A percentile compares a stretch with the other conserved stretches of the same genome.
Conservation (phyloP, 1,139 yeast genomes). For the Nakaseomyces kungkrabaensis region DNA sequence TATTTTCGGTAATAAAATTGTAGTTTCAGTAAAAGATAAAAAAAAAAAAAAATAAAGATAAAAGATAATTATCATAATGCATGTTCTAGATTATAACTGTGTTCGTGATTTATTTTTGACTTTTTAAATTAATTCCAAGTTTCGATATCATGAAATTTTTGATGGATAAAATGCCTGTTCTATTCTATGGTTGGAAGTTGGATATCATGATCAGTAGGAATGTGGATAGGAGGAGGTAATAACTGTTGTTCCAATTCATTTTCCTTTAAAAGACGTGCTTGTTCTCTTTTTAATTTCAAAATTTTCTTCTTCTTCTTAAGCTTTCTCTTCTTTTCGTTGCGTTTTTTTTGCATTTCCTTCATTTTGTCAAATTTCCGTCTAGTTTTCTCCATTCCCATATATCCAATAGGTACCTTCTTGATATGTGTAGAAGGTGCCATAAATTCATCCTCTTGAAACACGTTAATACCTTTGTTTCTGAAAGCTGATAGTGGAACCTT, state of each 20-base stretch:
- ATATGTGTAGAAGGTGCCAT: constrained; percentile 25
- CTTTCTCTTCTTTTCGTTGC: constrained; percentile 24
- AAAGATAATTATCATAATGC: background rate
- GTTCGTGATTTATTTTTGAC: background rate
- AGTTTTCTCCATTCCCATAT: constrained; percentile 29
- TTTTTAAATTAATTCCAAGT: background rate
- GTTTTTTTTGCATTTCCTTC: constrained; percentile 28
- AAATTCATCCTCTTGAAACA: constrained; percentile 28
- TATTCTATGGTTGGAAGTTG: constrained; percentile 3
- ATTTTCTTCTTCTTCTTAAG: constrained; percentile 27
- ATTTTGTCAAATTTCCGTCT: constrained; percentile 28
- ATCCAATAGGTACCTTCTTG: constrained; percentile 30
- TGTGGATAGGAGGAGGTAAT: background rate
- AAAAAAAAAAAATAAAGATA: too few relatives aligned
- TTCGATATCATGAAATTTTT: background rate
- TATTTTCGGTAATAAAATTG: background rate
- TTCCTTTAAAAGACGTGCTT: constrained; percentile 22
- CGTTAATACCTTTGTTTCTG: constrained; percentile 55
- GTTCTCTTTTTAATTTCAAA: constrained; percentile 23
- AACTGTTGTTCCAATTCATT: constrained; percentile 6
- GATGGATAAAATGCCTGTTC: background rate
- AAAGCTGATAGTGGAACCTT: constrained; percentile 82
- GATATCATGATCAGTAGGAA: background rate
- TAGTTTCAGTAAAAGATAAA: too few relatives aligned
- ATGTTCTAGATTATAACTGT: background rate